These are phyloP conservation scores for Ophiosphaerella korrae DNA, from an alignment of 2,329 filamentous ascomycete genomes.

Conservation along the genomic window DNA sequence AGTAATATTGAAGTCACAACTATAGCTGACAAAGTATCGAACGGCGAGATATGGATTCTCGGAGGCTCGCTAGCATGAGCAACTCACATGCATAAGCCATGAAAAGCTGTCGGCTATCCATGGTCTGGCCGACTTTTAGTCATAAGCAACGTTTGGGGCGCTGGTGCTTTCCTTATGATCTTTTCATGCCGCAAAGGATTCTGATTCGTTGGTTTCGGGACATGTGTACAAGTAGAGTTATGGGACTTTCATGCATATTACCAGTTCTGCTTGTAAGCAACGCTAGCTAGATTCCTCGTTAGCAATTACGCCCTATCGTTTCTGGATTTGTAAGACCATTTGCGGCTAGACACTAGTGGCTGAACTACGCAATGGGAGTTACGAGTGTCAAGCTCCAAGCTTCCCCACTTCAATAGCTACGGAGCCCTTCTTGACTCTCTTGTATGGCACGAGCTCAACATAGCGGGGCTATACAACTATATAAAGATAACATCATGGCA, in stretches of 20 bases:
- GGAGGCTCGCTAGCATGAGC: slow-evolving; percentile 59
- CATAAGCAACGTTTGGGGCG: background rate
- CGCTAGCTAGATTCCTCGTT: too few species aligned
- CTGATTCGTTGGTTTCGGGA: background rate
- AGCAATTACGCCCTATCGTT: too few species aligned
- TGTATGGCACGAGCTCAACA: background rate
- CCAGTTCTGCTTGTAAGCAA: background rate
- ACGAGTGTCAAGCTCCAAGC: background rate
- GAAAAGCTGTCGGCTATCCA: background rate
- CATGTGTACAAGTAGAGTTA: background rate
- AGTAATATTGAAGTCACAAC: slow-evolving; percentile 77
- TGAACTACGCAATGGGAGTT: too few species aligned
- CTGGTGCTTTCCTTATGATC: too few species aligned
- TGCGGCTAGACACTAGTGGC: too few species aligned
- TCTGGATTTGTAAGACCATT: too few species aligned
- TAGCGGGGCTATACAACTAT: background rate
- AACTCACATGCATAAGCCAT: background rate
- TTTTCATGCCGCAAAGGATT: too few species aligned
- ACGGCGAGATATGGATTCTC: slow-evolving; percentile 87
- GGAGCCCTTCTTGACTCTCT: too few species aligned
- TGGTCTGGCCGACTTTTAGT: background rate
- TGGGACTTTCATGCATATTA: background rate
- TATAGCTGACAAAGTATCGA: slow-evolving; percentile 76
- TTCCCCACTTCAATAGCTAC: background rate
- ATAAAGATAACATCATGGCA: slow-evolving; percentile 1